Conservation (phyloP, 306 rosid genomes). For the Lotus japonicus region DNA sequence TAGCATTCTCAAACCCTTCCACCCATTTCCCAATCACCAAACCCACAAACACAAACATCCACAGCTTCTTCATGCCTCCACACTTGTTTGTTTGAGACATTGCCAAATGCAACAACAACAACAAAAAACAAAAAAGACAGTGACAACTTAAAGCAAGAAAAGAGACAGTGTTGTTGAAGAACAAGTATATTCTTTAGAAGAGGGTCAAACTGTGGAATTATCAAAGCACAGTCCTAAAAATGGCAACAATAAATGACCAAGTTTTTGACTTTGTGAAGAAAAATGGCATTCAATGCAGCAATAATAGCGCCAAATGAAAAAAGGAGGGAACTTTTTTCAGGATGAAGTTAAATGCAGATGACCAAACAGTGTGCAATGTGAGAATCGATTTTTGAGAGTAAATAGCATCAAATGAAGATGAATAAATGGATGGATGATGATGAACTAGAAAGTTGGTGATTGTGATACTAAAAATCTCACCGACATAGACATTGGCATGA, state of each 20-base stretch:
- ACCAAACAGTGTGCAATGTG: too few species aligned
- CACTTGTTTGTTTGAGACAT: slow-evolving; percentile 23
- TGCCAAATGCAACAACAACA: slow-evolving; percentile 10
- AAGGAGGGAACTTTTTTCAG: not conserved
- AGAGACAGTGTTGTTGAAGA: not conserved
- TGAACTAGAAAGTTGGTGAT: not conserved
- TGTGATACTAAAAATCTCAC: not conserved
- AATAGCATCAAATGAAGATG: slow-evolving; percentile 23
- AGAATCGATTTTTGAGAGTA: not conserved
- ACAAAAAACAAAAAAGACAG: not conserved
- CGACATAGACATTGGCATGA: slow-evolving; percentile 11
- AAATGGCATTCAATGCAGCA: slow-evolving; percentile 19
- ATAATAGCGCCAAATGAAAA: not conserved
- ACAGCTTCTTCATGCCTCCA: slow-evolving; percentile 20
- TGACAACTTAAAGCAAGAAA: slow-evolving; percentile 4
- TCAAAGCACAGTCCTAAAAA: not conserved
- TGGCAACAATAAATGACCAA: not conserved
- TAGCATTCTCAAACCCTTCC: slow-evolving; percentile 30
- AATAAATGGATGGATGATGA: not conserved
- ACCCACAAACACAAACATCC: slow-evolving; percentile 25
- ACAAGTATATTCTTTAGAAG: not conserved
- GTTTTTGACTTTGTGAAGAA: not conserved
- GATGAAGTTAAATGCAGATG: not conserved
- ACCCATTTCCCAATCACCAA: slow-evolving; percentile 26
- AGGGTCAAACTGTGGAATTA: not conserved